Base-by-base conservation (phyloP, 164 flowering plant species). In the Aristolochia californica region DNA sequence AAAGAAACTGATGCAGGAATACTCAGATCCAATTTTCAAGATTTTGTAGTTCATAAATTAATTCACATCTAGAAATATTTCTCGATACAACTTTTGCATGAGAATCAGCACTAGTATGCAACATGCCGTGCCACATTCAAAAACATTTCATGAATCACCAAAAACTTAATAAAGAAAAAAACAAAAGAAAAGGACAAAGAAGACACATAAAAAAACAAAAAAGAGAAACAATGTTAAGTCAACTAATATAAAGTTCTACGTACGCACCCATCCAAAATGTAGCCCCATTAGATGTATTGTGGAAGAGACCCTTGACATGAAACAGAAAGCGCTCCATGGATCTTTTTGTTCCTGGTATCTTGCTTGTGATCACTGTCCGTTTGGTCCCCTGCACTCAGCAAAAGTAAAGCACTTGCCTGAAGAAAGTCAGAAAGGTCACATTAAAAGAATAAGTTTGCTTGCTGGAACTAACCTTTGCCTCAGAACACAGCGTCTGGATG, bases 311-410 rank as follows among this genome's bases (percentile, higher is more conserved):
- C 75, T 89, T 89, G 23, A 89, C 97, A 43, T 67, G 78, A 67
- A 89, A 89, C 63, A 87, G 48, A 67, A 80, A 87, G 21, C 95
- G 87, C 56, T 89, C 97, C 84, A 89, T 65, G 25, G 95, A 83
- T 71, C 97, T 78, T 70, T 89, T 89, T 21, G 88, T 78, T 13
- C 83, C 76, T 38, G 97, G 97, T 65, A 89, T 77, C 74, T 82
- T 89, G 65, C 83, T 67, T 53, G 90, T 86, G 45, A 89, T 79
- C 58, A 55, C 69, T 30, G 78, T 84, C 72, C 73, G 88, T 67
- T 78, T 87, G 63, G 71, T 66, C 23, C 91, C 91, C 95, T 89
- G 21, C n/a, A 21, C 18, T 21, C 5, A 16, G 22, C 18, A 58
- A 11, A 60, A 54, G 47, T 28, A 48, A 54, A 43, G 21, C 23